Evolutionary conservation across 2,329 filamentous ascomycete genomes (phyloP).

Genomic region (Lasiodiplodia citricola): DNA sequence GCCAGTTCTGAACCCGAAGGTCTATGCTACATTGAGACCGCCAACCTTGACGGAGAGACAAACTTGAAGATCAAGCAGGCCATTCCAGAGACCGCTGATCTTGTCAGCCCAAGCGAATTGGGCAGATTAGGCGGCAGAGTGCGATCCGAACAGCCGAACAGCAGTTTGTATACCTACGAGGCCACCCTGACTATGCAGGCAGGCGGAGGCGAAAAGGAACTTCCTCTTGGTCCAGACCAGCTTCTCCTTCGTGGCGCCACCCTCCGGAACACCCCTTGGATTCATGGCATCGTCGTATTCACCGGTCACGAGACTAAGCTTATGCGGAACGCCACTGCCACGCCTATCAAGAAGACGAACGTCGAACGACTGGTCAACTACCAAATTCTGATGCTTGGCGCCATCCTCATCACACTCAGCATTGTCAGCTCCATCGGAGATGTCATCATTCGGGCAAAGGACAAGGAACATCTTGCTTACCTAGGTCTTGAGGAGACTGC

Average conservation of each 20-base stretch:
- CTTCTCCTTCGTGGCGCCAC: constrained; percentile 91
- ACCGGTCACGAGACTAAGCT: constrained; percentile 98
- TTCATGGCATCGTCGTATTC: constrained; percentile 95
- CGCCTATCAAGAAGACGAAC: constrained; percentile 96
- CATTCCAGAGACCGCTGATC: constrained; percentile 84
- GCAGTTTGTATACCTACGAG: constrained; percentile 97
- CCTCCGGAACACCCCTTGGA: constrained; percentile 94
- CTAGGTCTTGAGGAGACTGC: constrained; percentile 62
- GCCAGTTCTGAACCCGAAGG: constrained; percentile 97
- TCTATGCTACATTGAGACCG: constrained; percentile 97
- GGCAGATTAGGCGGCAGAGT: constrained; percentile 84
- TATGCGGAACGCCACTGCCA: constrained; percentile 96
- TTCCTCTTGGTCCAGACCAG: constrained; percentile 89
- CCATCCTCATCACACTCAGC: constrained; percentile 81
- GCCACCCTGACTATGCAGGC: constrained; percentile 90
- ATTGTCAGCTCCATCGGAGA: constrained; percentile 92
- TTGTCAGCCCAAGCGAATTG: constrained; percentile 86
- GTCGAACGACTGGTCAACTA: constrained; percentile 93
- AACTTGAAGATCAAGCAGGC: constrained; percentile 99
- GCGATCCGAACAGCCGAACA: constrained; percentile 96
- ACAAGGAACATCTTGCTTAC: constrained; percentile 70
- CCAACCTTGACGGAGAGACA: constrained; percentile 96
- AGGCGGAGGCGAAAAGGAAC: constrained; percentile 90
- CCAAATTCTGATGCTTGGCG: constrained; percentile 88
- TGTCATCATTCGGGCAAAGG: constrained; percentile 74